These are phyloP conservation scores for Ceratocystis destructans DNA, from an alignment of 2,329 filamentous ascomycete species.

Conservation along the genomic window DNA sequence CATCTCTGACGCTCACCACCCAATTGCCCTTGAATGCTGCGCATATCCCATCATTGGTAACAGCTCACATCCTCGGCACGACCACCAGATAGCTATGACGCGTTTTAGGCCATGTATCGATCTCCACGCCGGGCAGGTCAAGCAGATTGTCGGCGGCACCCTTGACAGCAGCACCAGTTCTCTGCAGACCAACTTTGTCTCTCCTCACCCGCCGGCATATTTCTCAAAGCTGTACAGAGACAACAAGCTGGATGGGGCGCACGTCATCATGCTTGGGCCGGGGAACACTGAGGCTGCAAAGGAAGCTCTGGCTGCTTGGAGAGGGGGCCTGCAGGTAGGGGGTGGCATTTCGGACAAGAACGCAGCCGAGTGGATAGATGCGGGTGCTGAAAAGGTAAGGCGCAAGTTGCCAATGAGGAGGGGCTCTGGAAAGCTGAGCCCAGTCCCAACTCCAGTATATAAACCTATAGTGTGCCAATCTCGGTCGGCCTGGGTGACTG, in stretches of 20 bases:
- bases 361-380: conserved; percentile 71
- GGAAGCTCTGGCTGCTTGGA: conserved; percentile 68
- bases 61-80: not conserved
- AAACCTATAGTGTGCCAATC: not conserved
- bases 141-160: conserved; percentile 95
- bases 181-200: conserved; percentile 87
- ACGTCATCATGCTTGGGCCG: conserved; percentile 92
- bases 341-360: conserved; percentile 86
- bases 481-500: too few species aligned
- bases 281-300: conserved; percentile 69
- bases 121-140: conserved; percentile 90
- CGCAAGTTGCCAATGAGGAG: too few species aligned
- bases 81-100: conserved; percentile 51
- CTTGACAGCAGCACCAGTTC: conserved; percentile 52
- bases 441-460: not conserved
- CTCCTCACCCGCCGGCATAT: conserved; percentile 64
- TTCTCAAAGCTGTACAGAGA: conserved; percentile 73
- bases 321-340: conserved; percentile 68
- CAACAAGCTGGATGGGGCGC: conserved; percentile 59
- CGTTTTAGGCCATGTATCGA: conserved; percentile 94
- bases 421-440: not conserved
- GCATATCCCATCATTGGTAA: not conserved
- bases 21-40: not conserved
- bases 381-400: conserved; percentile 73
- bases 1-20: not conserved